Base-by-base conservation (phyloP, 75 land plant genomes). In the Pinus tabuliformis region DNA sequence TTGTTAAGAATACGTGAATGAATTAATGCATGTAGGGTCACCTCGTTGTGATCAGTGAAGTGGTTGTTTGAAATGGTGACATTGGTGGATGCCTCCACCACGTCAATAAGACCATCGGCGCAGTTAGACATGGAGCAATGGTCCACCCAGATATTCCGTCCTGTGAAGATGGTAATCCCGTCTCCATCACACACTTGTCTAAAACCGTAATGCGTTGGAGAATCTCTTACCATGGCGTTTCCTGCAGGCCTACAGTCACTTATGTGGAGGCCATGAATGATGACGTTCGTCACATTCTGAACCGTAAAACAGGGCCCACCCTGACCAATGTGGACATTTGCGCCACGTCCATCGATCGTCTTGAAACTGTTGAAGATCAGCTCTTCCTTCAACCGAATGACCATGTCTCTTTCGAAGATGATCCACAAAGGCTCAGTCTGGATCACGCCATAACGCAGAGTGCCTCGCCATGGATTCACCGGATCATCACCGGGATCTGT, bases 281-380 rank as follows among this genome's bases (percentile, higher is more conserved):
- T 83, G 45, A 83, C 49, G 59, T 83, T 37, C 4, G 15, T 66
- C 30, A 83, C 74, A 66, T 37, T 81, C 22, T 88, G 88, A 45
- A 90, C 39, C 2, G 86, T 88, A 63, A 90, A 57, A 60, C 92
- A 82, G 11, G 52, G 52, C 20, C 83, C 80, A 7, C 90, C 92
- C 28, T 73, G 13, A 1, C 83, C 84, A 5, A 91, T 86, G 58
- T 83, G 83, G 11, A 86, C 91, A 22, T 84, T 80, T 61, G 62
- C 81, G 15, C 93, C 91, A 1, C 93, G 58, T 0, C 81, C 93
- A 39, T 91, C 91, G 57, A 91, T 91, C 26, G 93, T 89, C 76
- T 91, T 91, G 84, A 78, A 77, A 56, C 89, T 79, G 52, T 62
- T 81, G 73, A 91, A 78, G 52, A 89, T 72, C 21, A 89, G 79